phyloP scores from a whole-genome alignment of 345 rosid species.

The Pistacia atlantica region DNA sequence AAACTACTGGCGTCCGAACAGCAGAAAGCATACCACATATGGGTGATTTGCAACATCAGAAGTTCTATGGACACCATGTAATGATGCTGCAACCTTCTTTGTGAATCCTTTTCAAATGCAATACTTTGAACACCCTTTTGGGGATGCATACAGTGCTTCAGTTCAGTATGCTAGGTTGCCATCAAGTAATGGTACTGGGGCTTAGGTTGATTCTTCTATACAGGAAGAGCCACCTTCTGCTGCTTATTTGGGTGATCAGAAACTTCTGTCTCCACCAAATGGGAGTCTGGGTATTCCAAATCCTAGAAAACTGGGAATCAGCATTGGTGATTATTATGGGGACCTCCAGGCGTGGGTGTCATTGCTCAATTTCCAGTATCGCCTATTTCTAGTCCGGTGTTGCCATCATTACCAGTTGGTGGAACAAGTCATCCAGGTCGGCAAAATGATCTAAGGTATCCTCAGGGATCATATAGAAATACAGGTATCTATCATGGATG shows the following conservation, averaged over 20 bases:
- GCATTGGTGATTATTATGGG: constrained; percentile 49
- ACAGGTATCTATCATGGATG: constrained; percentile 66
- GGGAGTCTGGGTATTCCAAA: constrained; percentile 50
- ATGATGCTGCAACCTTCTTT: constrained; percentile 52
- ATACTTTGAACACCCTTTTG: constrained; percentile 69
- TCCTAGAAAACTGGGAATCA: constrained; percentile 49
- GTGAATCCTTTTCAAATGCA: constrained; percentile 72
- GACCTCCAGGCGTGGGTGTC: constrained; percentile 62
- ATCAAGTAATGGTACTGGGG: constrained; percentile 39
- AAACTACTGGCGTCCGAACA: constrained; percentile 34
- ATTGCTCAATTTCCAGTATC: constrained; percentile 64
- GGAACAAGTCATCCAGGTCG: constrained; percentile 56
- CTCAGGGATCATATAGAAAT: constrained; percentile 55
- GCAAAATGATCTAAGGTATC: constrained; percentile 62
- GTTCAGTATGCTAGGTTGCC: constrained; percentile 48
- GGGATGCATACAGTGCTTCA: constrained; percentile 47
- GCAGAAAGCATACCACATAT: constrained; percentile 39
- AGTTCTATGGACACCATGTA: constrained; percentile 48
- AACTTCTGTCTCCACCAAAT: constrained; percentile 48
- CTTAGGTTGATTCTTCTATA: constrained; percentile 40
- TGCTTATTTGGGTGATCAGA: constrained; percentile 55
- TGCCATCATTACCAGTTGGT: constrained; percentile 71
- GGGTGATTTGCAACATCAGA: constrained; percentile 44
- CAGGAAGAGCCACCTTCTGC: constrained; percentile 42
- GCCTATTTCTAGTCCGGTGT: constrained; percentile 66